These are phyloP conservation scores for Gigaspora rosea DNA, from an alignment of 192 early-diverging fungal genomes.

Conservation along the genomic window DNA sequence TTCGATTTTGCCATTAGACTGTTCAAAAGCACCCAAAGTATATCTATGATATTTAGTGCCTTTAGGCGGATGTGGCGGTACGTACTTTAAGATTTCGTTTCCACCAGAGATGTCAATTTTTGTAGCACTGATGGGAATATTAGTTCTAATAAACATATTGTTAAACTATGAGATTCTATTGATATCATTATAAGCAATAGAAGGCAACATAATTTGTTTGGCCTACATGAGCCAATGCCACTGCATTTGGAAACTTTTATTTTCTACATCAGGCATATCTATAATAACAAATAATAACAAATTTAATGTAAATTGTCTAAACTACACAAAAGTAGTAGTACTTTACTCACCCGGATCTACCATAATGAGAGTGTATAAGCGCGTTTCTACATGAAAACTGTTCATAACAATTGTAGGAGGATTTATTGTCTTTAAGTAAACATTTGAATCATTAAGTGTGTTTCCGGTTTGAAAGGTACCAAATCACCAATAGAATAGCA, in stretches of 20 bases:
- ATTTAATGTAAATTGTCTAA: too few relatives aligned
- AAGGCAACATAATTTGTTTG: not conserved
- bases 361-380: slow-evolving; percentile 69
- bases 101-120: slow-evolving; percentile 47
- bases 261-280: slow-evolving; percentile 63
- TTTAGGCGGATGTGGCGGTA: slow-evolving; percentile 76
- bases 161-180: not conserved
- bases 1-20: slow-evolving; percentile 56
- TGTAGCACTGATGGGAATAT: slow-evolving; percentile 62
- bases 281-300: not conserved
- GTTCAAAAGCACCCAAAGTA: slow-evolving; percentile 65
- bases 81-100: slow-evolving; percentile 55
- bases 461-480: too few relatives aligned
- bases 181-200: not conserved
- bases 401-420: slow-evolving; percentile 57
- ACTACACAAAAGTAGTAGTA: too few relatives aligned
- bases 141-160: slow-evolving; percentile 40
- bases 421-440: slow-evolving; percentile 49
- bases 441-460: slow-evolving; percentile 30
- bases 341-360: slow-evolving; percentile 62
- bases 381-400: slow-evolving; percentile 66
- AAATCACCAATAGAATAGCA: not conserved
- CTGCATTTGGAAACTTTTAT: slow-evolving; percentile 67
- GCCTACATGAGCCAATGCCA: slow-evolving; percentile 73
- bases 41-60: slow-evolving; percentile 78